phyloP scores from a whole-genome alignment of 2,329 filamentous ascomycete genomes.

The Verticillium albo-atrum region DNA sequence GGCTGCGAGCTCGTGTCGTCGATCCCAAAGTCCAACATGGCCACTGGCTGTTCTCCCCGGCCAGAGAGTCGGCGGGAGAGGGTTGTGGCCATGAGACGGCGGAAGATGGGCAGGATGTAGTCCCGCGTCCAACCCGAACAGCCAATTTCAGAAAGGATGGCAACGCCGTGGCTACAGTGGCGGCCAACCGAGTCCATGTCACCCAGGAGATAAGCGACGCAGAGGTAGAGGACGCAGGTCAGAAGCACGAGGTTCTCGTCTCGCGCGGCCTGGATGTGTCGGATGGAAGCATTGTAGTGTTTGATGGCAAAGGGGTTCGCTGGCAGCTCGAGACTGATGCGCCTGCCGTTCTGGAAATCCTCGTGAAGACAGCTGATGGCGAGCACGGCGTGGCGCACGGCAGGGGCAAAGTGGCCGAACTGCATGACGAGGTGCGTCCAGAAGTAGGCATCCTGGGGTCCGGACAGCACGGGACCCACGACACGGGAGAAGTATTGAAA shows the following conservation, averaged over 20 bases:
- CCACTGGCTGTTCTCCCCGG: not conserved
- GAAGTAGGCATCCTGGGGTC: constrained; percentile 21
- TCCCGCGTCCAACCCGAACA: not conserved
- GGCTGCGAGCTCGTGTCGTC: not conserved
- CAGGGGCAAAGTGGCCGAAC: constrained; percentile 37
- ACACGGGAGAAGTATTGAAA: constrained; percentile 9
- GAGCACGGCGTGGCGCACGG: constrained; percentile 43
- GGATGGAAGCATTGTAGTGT: constrained; percentile 21
- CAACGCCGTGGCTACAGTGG: constrained; percentile 9
- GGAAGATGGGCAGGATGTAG: not conserved
- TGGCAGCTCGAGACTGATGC: constrained; percentile 4
- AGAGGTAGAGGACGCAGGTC: constrained; percentile 46
- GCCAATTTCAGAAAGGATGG: constrained; percentile 1
- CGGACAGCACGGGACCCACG: constrained; percentile 5
- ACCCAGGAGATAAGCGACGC: constrained; percentile 48
- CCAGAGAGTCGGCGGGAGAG: not conserved
- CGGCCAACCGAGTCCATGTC: constrained; percentile 37
- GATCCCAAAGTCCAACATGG: not conserved
- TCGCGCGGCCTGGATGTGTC: constrained; percentile 18
- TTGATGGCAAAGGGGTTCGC: constrained; percentile 15
- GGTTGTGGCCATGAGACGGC: not conserved
- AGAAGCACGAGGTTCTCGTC: constrained; percentile 28
- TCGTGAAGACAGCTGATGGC: constrained; percentile 45
- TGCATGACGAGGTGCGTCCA: constrained; percentile 43
- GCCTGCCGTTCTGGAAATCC: constrained; percentile 9